Base-by-base conservation (phyloP, 306 rosid genomes). In the Fragaria ananassa region DNA sequence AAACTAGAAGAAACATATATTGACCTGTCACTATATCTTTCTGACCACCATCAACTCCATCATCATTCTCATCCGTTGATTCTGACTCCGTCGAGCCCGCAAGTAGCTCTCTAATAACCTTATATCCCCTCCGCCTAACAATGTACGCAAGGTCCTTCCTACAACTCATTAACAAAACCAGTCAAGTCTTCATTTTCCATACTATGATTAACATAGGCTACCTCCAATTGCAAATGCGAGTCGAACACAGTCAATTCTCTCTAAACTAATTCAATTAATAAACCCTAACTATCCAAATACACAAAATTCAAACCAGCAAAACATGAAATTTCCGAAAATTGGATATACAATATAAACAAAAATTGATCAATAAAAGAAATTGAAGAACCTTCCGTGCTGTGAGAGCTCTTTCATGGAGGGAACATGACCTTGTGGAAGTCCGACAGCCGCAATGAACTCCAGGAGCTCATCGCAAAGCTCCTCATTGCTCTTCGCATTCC, bases 41-140 rank as follows among this genome's bases (percentile, higher is more conserved):
- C 51, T 17, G 70, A 65, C 71, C 83, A 72, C 71, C 84, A 75
- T 65, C 21, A 14, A 77, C 50, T 74, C 63, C 80, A 68, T 71
- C 49, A 35, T 80, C 85, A 77, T 71, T 68, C 21, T 14, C 21
- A 17, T 72, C 83, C 0, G 68, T 68, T 37, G 27, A 27, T 8
- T 74, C 84, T 0, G 68, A 68, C 58, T 73, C 45, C 23, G 71
- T 80, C 44, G 89, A 78, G 70, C 53, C 86, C 3, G 83, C 73
- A 74, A 92, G 92, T 84, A 95, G 87, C 85, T 90, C 90, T 60
- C 74, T 81, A 10, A 95, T 45, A 79, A 80, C 80, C 80, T 92
- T 95, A 79, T 95, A 88, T 31, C 98, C 98, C 81, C 97, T 86
- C 72, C 98, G 88, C 87, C 98, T 83, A 18, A 95, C 98, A 79